A percentile compares a stretch with the other conserved stretches of the same genome.
These are phyloP conservation scores for Citrus medica DNA, from an alignment of 345 rosid species.

Conservation along the genomic window DNA sequence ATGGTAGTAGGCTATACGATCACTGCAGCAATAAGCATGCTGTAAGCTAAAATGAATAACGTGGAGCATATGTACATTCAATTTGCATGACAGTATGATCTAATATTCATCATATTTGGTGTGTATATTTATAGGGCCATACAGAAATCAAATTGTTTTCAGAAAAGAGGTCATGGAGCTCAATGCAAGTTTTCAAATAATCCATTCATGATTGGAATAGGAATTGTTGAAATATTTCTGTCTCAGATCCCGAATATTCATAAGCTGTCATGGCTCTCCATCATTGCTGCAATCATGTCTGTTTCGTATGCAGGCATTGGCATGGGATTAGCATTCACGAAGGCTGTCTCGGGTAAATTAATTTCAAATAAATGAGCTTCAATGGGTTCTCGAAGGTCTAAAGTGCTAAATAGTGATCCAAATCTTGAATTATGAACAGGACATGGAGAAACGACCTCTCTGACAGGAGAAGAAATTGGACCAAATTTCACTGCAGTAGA, in stretches of 20 bases:
- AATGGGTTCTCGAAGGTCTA: no score
- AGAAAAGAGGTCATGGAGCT: slow-evolving; percentile 34
- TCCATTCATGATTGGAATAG: slow-evolving; percentile 62
- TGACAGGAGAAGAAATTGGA: slow-evolving; percentile 25
- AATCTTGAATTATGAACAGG: slow-evolving; percentile 5
- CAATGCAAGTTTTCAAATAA: slow-evolving; percentile 48
- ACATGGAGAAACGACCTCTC: slow-evolving; percentile 1
- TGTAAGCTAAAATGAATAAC: slow-evolving; percentile 3
- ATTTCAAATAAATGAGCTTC: no score
- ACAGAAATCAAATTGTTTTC: slow-evolving; percentile 59
- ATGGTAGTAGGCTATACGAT: slow-evolving; percentile 8
- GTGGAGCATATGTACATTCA: not conserved
- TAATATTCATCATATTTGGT: not conserved
- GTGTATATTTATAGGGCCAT: slow-evolving; percentile 29
- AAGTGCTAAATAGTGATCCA: no score
- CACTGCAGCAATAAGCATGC: slow-evolving; percentile 21
- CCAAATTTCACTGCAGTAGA: slow-evolving; percentile 8
- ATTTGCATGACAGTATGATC: no score
- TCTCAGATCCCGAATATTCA: slow-evolving; percentile 52
- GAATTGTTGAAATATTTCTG: slow-evolving; percentile 32
- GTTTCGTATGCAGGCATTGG: slow-evolving; percentile 45
- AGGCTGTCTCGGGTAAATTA: slow-evolving; percentile 22
- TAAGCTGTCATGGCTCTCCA: slow-evolving; percentile 54
- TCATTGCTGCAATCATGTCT: slow-evolving; percentile 51
- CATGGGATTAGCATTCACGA: slow-evolving; percentile 43